These are phyloP conservation scores for Globisporangium okanoganense DNA, from an alignment of 352 stramenopile species.

Conservation along the genomic window DNA sequence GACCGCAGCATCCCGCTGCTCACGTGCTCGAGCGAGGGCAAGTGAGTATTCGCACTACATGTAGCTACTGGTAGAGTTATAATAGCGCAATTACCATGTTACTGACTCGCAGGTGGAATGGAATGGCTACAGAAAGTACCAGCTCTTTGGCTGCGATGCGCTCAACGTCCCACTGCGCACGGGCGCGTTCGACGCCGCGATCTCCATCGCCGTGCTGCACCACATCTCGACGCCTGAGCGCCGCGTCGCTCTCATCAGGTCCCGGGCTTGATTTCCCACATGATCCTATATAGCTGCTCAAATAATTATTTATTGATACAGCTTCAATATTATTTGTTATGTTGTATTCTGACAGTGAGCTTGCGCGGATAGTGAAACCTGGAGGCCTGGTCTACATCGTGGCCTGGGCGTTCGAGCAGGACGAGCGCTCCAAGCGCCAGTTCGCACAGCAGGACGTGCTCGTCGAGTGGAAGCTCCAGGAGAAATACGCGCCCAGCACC, in stretches of 20 bases:
- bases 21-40: constrained; percentile 31
- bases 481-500: constrained; percentile 50
- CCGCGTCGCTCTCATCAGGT: constrained; percentile 68
- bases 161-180: constrained; percentile 59
- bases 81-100: background rate
- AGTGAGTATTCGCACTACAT: constrained; percentile 19
- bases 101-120: too few species aligned
- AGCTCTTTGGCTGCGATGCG: constrained; percentile 70
- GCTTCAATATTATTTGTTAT: background rate
- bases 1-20: constrained; percentile 81
- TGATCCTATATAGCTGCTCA: too few species aligned
- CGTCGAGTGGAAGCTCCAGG: constrained; percentile 84
- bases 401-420: constrained; percentile 83
- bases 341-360: constrained; percentile 32
- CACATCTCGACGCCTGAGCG: constrained; percentile 79
- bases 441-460: constrained; percentile 82
- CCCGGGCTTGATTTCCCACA: too few species aligned
- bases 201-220: constrained; percentile 82
- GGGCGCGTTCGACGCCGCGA: constrained; percentile 62
- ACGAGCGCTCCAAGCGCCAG: constrained; percentile 65
- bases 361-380: constrained; percentile 58
- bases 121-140: constrained; percentile 29
- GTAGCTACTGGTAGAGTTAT: background rate
- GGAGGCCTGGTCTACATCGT: constrained; percentile 61
- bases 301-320: too few species aligned